Base-by-base conservation (phyloP, 2,329 filamentous ascomycete genomes). In the Lasiodiplodia hormozganensis region DNA sequence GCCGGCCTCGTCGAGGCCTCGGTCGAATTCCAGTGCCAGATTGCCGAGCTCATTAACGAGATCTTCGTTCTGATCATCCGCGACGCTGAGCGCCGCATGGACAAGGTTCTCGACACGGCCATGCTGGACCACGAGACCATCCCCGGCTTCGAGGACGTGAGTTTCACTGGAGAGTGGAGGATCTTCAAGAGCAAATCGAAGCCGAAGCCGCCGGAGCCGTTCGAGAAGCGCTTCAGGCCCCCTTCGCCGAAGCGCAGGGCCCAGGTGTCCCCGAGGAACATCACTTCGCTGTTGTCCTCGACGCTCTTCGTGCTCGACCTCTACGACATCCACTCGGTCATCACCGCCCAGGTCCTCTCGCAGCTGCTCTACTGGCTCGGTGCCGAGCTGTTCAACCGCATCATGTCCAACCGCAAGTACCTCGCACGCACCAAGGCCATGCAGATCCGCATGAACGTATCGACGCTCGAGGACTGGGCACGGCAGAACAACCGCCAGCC, bases 361-460 rank as follows among this genome's bases (percentile, higher is more conserved):
- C 96, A 99, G 76, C 85, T 99, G 2, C 86, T 98, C 54, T 99
- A 97, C 82, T 99, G 96, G 96, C 86, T 99, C 18, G 92, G 94
- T 7, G 93, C 95, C 0, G 96, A 99, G 80, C 88, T 98, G 10
- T 99, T 99, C 83, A 99, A 99, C 79, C 91, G 95, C 69, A 92
- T 99, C 79, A 97, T 99, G 92, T 95, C 92, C 36, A 97, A 96
- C 76, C 89, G 93, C 72, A 94, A 95, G 78, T 99, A 97, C 76
- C 85, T 99, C 11, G 95, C 96, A 6, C 88, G 96, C 65, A 99
- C 96, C 21, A 99, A 99, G 80, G 96, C 96, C 3, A 99, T 99
- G 96, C 96, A 99, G 79, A 98, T 99, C 74, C 92, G 96, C 72
- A 98, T 99, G 94, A 99, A 99, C 77, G 89, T 99, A 7, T 98